phyloP scores from a whole-genome alignment of 1,284 basidiomycete species.

The Naganishia liquefaciens region DNA sequence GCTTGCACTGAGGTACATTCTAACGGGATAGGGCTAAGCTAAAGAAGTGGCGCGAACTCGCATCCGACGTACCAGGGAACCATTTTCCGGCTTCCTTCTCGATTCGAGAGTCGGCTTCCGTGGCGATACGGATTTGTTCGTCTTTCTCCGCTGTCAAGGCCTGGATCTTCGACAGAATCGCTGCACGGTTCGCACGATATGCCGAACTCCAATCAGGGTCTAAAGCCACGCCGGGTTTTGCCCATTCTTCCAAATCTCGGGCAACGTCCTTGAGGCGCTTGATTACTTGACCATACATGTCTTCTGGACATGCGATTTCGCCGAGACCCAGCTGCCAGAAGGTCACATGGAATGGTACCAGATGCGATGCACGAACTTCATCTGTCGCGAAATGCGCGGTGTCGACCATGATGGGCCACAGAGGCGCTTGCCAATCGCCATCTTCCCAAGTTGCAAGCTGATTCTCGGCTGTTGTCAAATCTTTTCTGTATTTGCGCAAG shows the following conservation, averaged over 20 bases:
- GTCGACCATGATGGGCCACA: constrained; percentile 31
- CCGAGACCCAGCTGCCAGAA: constrained; percentile 93
- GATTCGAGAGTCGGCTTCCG: constrained; percentile 69
- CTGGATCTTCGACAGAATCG: constrained; percentile 34
- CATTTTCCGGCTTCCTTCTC: constrained; percentile 80
- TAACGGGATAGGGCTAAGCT: neutral
- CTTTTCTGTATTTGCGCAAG: constrained; percentile 28
- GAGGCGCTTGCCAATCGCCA: constrained; percentile 22
- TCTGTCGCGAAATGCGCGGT: constrained; percentile 23
- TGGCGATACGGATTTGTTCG: constrained; percentile 52
- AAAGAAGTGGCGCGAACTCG: neutral
- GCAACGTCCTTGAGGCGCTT: constrained; percentile 48
- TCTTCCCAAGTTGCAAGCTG: constrained; percentile 29
- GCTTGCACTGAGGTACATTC: constrained; percentile 42
- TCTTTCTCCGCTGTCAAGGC: constrained; percentile 44
- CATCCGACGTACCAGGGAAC: constrained; percentile 59
- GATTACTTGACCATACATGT: constrained; percentile 54
- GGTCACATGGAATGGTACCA: constrained; percentile 76
- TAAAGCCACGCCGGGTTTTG: constrained; percentile 27
- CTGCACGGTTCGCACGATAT: constrained; percentile 34
- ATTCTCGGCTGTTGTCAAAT: constrained; percentile 16
- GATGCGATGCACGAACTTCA: constrained; percentile 14
- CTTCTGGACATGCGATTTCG: constrained; percentile 70
- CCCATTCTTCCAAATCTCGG: constrained; percentile 46
- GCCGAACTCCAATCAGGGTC: constrained; percentile 34